These are phyloP conservation scores for Suillus decipiens DNA, from an alignment of 768 basidiomycete species.

Conservation along the genomic window DNA sequence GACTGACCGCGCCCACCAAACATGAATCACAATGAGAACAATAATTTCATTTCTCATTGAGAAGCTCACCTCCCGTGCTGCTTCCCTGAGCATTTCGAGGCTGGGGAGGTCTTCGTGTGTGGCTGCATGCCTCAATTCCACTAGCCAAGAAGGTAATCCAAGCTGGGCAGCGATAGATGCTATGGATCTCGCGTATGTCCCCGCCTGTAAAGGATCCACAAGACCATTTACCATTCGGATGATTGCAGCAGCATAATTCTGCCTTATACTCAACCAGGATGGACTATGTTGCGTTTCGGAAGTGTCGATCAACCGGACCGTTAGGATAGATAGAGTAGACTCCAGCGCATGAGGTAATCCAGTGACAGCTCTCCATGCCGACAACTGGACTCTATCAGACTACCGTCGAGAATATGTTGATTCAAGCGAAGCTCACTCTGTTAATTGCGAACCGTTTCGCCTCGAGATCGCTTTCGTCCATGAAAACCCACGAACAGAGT, in stretches of 20 bases:
- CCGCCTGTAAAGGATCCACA: constrained; percentile 91
- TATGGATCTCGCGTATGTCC: constrained; percentile 89
- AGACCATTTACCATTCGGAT: constrained; percentile 93
- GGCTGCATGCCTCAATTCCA: constrained; percentile 91
- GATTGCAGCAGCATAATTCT: constrained; percentile 78
- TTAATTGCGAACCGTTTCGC: constrained; percentile 60
- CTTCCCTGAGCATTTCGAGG: constrained; percentile 76
- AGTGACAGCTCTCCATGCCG: constrained; percentile 78
- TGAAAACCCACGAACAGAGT: constrained; percentile 74
- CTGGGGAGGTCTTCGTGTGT: constrained; percentile 96
- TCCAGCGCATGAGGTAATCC: constrained; percentile 83
- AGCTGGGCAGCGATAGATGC: constrained; percentile 85
- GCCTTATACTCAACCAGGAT: constrained; percentile 58
- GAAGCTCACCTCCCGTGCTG: constrained; percentile 60
- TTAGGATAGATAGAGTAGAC: constrained; percentile 63
- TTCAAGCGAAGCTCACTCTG: constrained; percentile 46
- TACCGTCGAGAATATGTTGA: constrained; percentile 1
- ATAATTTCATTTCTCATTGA: constrained; percentile 19
- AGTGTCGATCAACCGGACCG: constrained; percentile 58
- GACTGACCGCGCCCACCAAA: constrained; percentile 46
- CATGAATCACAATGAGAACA: constrained; percentile 14
- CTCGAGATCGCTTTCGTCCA: constrained; percentile 60
- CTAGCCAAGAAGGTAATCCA: constrained; percentile 84
- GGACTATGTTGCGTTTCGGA: constrained; percentile 18
- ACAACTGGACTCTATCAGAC: constrained; percentile 48